These are phyloP conservation scores for Teratosphaeriaceae sp. DNA, from an alignment of 2,329 filamentous ascomycete species.

Conservation along the genomic window DNA sequence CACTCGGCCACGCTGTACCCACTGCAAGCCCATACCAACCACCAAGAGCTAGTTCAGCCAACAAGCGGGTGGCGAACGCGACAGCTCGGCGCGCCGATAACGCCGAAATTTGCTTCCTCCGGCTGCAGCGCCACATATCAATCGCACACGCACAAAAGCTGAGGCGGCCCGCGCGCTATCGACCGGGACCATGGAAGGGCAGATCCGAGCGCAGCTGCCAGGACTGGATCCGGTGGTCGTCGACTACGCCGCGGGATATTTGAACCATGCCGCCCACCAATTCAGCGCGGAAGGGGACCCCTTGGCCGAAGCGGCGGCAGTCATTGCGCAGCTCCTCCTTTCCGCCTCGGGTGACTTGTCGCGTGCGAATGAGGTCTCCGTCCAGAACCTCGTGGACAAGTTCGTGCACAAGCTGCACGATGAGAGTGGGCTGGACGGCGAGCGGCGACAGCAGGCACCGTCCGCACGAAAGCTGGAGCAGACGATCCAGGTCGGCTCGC, in stretches of 20 bases:
- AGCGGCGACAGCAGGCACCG: slow-evolving; percentile 64
- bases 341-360: slow-evolving; percentile 86
- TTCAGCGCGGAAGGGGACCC: slow-evolving; percentile 74
- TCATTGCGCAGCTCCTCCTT: slow-evolving; percentile 80
- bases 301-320: slow-evolving; percentile 72
- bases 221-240: slow-evolving; percentile 32
- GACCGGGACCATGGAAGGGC: slow-evolving; percentile 26
- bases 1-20: too few relatives aligned
- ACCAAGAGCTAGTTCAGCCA: too few relatives aligned
- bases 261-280: slow-evolving; percentile 83
- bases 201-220: slow-evolving; percentile 31
- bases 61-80: too few relatives aligned
- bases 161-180: not conserved
- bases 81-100: not conserved
- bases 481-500: slow-evolving; percentile 86
- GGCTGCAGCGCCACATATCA: slow-evolving; percentile 1
- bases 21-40: too few relatives aligned
- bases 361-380: slow-evolving; percentile 63
- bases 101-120: not conserved
- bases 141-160: not conserved
- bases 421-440: slow-evolving; percentile 60
- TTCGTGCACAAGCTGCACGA: slow-evolving; percentile 79
- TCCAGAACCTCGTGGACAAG: slow-evolving; percentile 78
- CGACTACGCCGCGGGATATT: slow-evolving; percentile 63
- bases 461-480: slow-evolving; percentile 83